Percentiles rank a stretch among this genome's conserved stretches.
phyloP scores from a whole-genome alignment of 768 basidiomycete species.

The Collybia sordida region DNA sequence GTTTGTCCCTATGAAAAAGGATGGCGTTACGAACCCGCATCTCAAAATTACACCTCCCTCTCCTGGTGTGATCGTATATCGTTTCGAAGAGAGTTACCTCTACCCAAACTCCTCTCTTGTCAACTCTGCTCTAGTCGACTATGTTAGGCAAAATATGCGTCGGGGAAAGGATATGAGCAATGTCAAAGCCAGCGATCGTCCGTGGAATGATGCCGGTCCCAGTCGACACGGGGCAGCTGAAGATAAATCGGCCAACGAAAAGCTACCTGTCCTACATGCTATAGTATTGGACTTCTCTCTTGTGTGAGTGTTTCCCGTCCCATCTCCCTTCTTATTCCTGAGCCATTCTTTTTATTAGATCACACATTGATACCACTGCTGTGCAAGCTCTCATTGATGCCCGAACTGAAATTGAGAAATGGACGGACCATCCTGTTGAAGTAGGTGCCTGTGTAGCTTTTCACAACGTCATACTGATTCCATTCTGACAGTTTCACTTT shows the following conservation, averaged over 20 bases:
- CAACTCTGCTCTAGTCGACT: conserved; percentile 75
- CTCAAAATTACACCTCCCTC: conserved; percentile 75
- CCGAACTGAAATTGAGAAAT: conserved; percentile 83
- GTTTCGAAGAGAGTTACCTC: conserved; percentile 87
- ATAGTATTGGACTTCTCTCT: conserved; percentile 90
- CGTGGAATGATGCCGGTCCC: conserved; percentile 95
- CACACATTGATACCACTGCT: conserved; percentile 89
- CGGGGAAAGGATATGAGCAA: conserved; percentile 71
- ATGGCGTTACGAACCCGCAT: conserved; percentile 63
- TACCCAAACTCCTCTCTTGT: conserved; percentile 75
- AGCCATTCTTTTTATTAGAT: conserved; percentile 37
- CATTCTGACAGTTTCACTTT: conserved; percentile 78
- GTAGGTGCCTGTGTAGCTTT: conserved; percentile 30
- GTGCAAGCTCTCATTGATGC: conserved; percentile 91
- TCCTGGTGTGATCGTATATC: conserved; percentile 89
- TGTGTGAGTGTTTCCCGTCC: conserved; percentile 48
- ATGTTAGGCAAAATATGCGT: conserved; percentile 76
- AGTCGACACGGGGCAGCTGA: conserved; percentile 40
- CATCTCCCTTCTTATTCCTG: not conserved
- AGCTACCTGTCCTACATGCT: conserved; percentile 72
- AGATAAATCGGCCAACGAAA: conserved; percentile 48
- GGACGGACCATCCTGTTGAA: conserved; percentile 76
- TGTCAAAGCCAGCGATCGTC: conserved; percentile 69
- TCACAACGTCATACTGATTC: not conserved
- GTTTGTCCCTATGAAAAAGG: conserved; percentile 72